Evolutionary conservation across 2,329 filamentous ascomycete genomes (phyloP).

Genomic region (Fusarium robinianum): DNA sequence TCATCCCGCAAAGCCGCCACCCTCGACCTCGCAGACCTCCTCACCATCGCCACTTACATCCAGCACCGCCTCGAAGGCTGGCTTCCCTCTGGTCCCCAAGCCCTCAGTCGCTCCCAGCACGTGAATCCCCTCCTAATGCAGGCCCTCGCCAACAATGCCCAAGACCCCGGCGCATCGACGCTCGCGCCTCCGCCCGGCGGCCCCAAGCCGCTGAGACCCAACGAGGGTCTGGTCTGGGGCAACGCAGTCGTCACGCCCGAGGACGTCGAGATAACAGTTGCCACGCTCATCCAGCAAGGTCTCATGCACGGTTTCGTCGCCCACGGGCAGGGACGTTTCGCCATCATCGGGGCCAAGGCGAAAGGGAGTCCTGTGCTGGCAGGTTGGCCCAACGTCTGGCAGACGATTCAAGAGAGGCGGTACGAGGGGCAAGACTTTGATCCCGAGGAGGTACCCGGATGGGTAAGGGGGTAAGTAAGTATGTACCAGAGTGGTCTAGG

Average conservation of each 20-base stretch:
- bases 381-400: slow-evolving; percentile 77
- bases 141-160: slow-evolving; percentile 53
- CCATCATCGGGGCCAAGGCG: slow-evolving; percentile 76
- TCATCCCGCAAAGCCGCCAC: slow-evolving; percentile 69
- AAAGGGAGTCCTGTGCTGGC: slow-evolving; percentile 66
- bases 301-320: slow-evolving; percentile 84
- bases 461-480: slow-evolving; percentile 66
- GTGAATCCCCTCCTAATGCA: slow-evolving; percentile 58
- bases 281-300: slow-evolving; percentile 77
- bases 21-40: slow-evolving; percentile 71
- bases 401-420: slow-evolving; percentile 66
- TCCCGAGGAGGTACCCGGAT: slow-evolving; percentile 73
- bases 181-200: slow-evolving; percentile 55
- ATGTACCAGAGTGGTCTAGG: too few relatives aligned
- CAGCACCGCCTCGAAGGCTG: slow-evolving; percentile 68
- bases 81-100: slow-evolving; percentile 45
- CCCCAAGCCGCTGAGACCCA: slow-evolving; percentile 54
- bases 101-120: slow-evolving; percentile 46
- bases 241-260: slow-evolving; percentile 62
- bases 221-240: slow-evolving; percentile 66
- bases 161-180: slow-evolving; percentile 45
- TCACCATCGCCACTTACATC: slow-evolving; percentile 65
- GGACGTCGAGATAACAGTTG: slow-evolving; percentile 77
- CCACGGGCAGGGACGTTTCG: slow-evolving; percentile 75
- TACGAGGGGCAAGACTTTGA: slow-evolving; percentile 61